Evolutionary conservation across 371 early-diverging fungal species (phyloP).

Genomic region (Lichtheimia ramosa): DNA sequence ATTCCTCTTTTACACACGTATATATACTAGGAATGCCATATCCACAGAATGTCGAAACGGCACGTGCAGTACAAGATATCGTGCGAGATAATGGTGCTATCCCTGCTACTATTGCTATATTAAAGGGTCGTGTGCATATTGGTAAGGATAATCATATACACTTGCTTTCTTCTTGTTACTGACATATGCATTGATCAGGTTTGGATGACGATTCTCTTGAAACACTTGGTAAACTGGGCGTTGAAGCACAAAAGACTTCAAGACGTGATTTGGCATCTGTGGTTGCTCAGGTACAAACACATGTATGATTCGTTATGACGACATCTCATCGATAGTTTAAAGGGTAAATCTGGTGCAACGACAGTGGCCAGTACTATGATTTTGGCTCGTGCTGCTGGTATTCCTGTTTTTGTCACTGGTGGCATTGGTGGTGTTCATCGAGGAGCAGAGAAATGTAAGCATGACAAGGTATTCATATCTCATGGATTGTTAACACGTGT

Average conservation of each 20-base stretch:
- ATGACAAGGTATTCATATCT: not conserved
- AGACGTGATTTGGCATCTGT: conserved; percentile 82
- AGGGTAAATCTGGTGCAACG: conserved; percentile 77
- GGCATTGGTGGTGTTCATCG: conserved; percentile 97
- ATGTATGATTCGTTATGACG: no score
- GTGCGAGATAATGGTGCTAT: conserved; percentile 71
- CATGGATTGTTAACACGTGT: no score
- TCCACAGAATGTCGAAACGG: conserved; percentile 88
- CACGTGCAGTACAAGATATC: conserved; percentile 74
- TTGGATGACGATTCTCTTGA: conserved; percentile 56
- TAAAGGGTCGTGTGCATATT: conserved; percentile 83
- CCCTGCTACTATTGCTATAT: conserved; percentile 91
- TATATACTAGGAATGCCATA: conserved; percentile 80
- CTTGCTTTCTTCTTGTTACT: not conserved
- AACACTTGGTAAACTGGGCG: conserved; percentile 62
- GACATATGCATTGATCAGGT: conserved; percentile 18
- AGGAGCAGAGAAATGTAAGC: conserved; percentile 71
- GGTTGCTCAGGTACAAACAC: conserved; percentile 53
- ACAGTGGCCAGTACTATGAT: conserved; percentile 92
- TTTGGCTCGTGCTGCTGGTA: conserved; percentile 82
- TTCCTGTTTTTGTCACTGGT: conserved; percentile 91
- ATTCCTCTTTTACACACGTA: no score
- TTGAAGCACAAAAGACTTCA: conserved; percentile 75
- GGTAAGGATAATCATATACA: conserved; percentile 36
- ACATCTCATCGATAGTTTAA: not conserved